Percentiles rank a stretch among this genome's conserved stretches.
Conservation (phyloP, 345 rosid species). For the Bruguiera sexangula region DNA sequence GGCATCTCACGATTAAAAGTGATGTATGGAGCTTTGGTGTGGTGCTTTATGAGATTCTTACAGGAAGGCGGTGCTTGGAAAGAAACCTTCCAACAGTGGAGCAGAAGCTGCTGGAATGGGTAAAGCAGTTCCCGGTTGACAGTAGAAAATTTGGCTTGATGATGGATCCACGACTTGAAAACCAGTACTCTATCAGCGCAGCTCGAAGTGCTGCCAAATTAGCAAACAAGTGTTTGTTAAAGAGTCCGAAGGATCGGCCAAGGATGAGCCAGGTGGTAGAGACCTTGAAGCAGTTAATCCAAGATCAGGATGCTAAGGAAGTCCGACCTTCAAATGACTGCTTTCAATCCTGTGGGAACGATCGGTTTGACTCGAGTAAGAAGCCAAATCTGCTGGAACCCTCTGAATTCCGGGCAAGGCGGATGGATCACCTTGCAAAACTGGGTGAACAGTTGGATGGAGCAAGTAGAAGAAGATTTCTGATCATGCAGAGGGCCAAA, state of each 20-base stretch:
- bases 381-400: constrained; percentile 10
- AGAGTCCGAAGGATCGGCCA: constrained; percentile 67
- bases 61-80: constrained; percentile 75
- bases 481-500: constrained; percentile 47
- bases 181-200: constrained; percentile 43
- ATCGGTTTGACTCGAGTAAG: constrained; percentile 17
- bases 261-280: constrained; percentile 63
- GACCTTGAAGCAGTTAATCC: constrained; percentile 46
- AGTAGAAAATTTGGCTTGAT: constrained; percentile 56
- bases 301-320: constrained; percentile 36
- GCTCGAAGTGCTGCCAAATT: constrained; percentile 64
- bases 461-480: constrained; percentile 43
- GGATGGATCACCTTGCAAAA: constrained; percentile 55
- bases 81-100: constrained; percentile 61
- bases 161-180: constrained; percentile 62
- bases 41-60: constrained; percentile 70
- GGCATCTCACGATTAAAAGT: constrained; percentile 68
- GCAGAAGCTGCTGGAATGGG: constrained; percentile 71
- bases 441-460: constrained; percentile 48
- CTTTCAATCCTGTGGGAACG: constrained; percentile 19
- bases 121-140: constrained; percentile 61
- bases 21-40: constrained; percentile 95
- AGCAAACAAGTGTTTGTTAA: constrained; percentile 65
- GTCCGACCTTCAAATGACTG: constrained; percentile 7
- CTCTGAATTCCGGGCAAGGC: constrained; percentile 52